Evolutionary conservation across 805 yeast species (phyloP).

Genomic region (Torulaspora delbrueckii): DNA sequence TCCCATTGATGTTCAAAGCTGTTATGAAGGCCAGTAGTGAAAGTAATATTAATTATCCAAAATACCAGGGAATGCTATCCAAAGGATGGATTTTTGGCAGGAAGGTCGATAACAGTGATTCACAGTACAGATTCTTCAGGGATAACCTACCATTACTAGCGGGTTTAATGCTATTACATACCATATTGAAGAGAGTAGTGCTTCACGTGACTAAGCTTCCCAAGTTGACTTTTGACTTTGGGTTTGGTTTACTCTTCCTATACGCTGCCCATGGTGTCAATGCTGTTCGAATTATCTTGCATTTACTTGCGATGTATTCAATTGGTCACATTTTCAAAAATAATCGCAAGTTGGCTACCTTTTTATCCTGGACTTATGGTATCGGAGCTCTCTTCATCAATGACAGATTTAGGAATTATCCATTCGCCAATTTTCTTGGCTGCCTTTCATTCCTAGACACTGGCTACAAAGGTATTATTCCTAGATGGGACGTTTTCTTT

Average conservation of each 20-base stretch:
- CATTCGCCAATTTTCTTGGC: constrained; percentile 42
- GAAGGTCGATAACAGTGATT: constrained; percentile 87
- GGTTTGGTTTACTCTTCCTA: constrained; percentile 65
- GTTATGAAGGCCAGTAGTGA: constrained; percentile 78
- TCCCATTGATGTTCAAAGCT: constrained; percentile 78
- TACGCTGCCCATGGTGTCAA: constrained; percentile 79
- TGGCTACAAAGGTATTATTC: constrained; percentile 66
- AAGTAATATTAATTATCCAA: constrained; percentile 65
- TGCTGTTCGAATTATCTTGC: constrained; percentile 53
- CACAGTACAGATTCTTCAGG: constrained; percentile 83
- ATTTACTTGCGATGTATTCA: constrained; percentile 49
- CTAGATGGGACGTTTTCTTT: constrained; percentile 94
- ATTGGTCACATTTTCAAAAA: constrained; percentile 24
- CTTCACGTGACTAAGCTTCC: constrained; percentile 25
- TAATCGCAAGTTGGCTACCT: constrained; percentile 38
- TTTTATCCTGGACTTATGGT: constrained; percentile 71
- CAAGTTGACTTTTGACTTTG: constrained; percentile 65
- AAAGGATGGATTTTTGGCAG: constrained; percentile 90
- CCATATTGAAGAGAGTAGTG: constrained; percentile 41
- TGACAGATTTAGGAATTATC: constrained; percentile 55
- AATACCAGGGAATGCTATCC: constrained; percentile 55
- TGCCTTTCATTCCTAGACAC: constrained; percentile 51
- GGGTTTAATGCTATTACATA: constrained; percentile 54
- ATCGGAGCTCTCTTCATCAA: constrained; percentile 73
- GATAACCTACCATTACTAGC: constrained; percentile 64